phyloP scores from a whole-genome alignment of 345 rosid genomes.

The Eutrema japonicum region DNA sequence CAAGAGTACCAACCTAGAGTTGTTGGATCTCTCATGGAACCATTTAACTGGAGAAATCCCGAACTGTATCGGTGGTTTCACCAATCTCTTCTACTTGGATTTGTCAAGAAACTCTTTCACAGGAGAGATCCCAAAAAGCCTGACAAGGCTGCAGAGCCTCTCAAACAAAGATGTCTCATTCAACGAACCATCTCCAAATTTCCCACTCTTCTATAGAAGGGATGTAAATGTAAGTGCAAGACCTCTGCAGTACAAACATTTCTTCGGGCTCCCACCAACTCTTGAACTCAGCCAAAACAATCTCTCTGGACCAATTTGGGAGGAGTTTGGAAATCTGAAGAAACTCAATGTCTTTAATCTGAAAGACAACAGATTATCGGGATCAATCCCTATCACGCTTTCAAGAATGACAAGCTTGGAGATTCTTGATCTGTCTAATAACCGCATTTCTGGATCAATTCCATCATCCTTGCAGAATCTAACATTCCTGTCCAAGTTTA shows the following conservation, averaged over 20 bases:
- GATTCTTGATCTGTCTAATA: slow-evolving; percentile 51
- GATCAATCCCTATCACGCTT: slow-evolving; percentile 47
- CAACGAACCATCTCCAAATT: slow-evolving; percentile 45
- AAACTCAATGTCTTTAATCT: slow-evolving; percentile 44
- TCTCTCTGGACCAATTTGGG: slow-evolving; percentile 48
- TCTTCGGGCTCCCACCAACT: slow-evolving; percentile 38
- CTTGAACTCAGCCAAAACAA: slow-evolving; percentile 43
- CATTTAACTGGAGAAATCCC: slow-evolving; percentile 54
- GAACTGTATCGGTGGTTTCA: slow-evolving; percentile 47
- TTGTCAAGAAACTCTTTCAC: slow-evolving; percentile 54
- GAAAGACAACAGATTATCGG: slow-evolving; percentile 44
- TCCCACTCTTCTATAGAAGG: slow-evolving; percentile 44
- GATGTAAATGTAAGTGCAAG: slow-evolving; percentile 32
- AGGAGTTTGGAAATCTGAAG: slow-evolving; percentile 54
- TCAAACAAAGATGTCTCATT: slow-evolving; percentile 38
- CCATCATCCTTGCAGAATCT: slow-evolving; percentile 41
- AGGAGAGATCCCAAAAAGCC: slow-evolving; percentile 58
- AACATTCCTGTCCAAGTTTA: slow-evolving; percentile 55
- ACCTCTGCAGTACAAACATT: slow-evolving; percentile 50
- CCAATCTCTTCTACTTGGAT: slow-evolving; percentile 57
- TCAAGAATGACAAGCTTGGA: slow-evolving; percentile 53
- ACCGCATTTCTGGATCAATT: slow-evolving; percentile 45
- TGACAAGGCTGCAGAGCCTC: slow-evolving; percentile 55
- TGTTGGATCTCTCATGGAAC: slow-evolving; percentile 81
- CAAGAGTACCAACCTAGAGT: slow-evolving; percentile 48